Base-by-base conservation (phyloP, 371 early-diverging fungal species). In the Fennellomyces sp. region DNA sequence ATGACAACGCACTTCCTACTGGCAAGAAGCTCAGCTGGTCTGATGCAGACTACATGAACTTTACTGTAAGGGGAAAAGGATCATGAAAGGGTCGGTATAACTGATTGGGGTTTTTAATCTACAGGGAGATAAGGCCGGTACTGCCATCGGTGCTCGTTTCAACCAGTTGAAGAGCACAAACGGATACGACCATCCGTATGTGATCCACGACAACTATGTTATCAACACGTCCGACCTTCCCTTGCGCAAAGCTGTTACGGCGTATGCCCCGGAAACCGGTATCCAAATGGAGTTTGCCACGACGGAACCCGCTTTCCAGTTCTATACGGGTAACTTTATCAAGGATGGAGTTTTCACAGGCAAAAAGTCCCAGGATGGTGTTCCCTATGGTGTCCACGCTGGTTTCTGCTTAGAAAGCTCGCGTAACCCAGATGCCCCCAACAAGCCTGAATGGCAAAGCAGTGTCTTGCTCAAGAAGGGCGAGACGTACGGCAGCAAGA, bases 281-380 rank as follows among this genome's bases (percentile, higher is more conserved):
- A 85, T 90, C 55, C 68, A 70, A 3, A 56, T 92, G 63, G 65
- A 75, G 17, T 72, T 90, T 60, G 63, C 72, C 2, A 87, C 89
- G 2, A 83, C 83, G 21, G 87, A 87, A n/a, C 82, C 87, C 27
- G 88, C 89, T 0, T 88, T 92, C 72, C 91, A 91, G 68, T 69
- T 92, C 49, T 92, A 92, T 66, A 87, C 91, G 5, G 90, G 84
- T 41, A 89, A 90, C 52, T 88, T 71, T 61, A 68, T 88, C 31
- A 51, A 69, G 0, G 33, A 65, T 1, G 60, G 58, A 26, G 61
- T 25, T 3, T 61, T 79, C 42, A 66, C 70, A 19, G 76, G 81
- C 58, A 72, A 70, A 35, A 75, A 75, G n/a, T 58, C 75, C 31
- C 80, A 77, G 48, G 63, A 54, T 5, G 45, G 64, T 6, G 53